Conservation (phyloP, 345 rosid species). For the Salix purpurea region DNA sequence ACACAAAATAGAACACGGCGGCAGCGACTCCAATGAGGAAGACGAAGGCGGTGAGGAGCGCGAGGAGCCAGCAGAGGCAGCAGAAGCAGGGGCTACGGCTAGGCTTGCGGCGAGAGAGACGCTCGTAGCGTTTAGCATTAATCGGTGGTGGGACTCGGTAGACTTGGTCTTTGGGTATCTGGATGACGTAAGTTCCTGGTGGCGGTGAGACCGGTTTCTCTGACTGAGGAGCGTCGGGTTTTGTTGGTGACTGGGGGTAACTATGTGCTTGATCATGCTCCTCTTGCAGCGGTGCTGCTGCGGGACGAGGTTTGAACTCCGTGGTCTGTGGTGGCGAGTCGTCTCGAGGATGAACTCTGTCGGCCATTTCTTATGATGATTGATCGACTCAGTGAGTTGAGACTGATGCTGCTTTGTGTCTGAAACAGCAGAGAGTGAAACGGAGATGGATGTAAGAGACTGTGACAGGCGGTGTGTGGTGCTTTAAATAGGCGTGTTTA, state of each 20-base stretch:
- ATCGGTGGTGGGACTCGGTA: constrained; percentile 88
- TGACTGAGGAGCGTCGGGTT: constrained; percentile 1
- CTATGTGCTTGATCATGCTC: background rate
- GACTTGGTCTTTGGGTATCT: constrained; percentile 81
- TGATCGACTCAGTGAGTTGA: background rate
- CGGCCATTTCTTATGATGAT: constrained; percentile 27
- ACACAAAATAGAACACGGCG: constrained; percentile 52
- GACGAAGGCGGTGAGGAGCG: constrained; percentile 24
- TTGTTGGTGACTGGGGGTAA: background rate
- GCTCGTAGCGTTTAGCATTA: constrained; percentile 51
- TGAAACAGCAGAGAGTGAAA: background rate
- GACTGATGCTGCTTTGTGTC: background rate
- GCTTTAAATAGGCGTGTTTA: background rate
- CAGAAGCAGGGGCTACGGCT: constrained; percentile 35
- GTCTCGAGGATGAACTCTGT: constrained; percentile 30
- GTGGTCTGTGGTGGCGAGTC: constrained; percentile 10
- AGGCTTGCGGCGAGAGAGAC: constrained; percentile 45
- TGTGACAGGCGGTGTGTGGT: background rate
- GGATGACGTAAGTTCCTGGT: constrained; percentile 71
- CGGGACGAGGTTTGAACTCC: background rate
- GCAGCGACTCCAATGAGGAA: constrained; percentile 46
- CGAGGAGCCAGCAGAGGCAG: constrained; percentile 45
- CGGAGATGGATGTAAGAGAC: background rate
- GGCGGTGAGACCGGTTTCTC: constrained; percentile 43
- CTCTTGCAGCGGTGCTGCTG: too few species aligned